phyloP scores from a whole-genome alignment of 768 basidiomycete genomes.

The Pluteus cervinus region DNA sequence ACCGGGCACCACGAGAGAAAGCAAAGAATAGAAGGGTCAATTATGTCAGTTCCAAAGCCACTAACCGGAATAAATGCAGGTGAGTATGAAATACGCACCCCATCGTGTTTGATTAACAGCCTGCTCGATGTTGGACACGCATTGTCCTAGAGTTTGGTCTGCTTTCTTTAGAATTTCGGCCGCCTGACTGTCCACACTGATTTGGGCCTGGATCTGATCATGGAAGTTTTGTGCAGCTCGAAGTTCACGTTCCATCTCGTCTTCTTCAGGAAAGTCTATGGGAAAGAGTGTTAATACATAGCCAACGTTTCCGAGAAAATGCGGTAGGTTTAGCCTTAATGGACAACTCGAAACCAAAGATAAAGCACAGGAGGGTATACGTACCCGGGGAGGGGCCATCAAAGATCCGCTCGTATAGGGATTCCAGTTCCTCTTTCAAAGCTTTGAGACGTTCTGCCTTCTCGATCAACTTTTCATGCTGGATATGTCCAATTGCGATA shows the following conservation, averaged over 20 bases:
- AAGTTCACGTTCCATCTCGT: constrained; percentile 33
- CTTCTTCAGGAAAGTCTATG: constrained; percentile 39
- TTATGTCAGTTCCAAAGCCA: too few species aligned
- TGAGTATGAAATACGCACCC: constrained; percentile 18
- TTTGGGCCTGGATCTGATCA: constrained; percentile 26
- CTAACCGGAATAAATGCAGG: constrained; percentile 2
- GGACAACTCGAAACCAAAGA: too few species aligned
- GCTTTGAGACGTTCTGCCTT: constrained; percentile 26
- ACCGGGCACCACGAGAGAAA: too few species aligned
- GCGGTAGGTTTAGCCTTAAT: too few species aligned
- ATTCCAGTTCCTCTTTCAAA: constrained; percentile 28
- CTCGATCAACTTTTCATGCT: constrained; percentile 27
- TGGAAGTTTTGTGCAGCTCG: constrained; percentile 23
- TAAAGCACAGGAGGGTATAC: neutral
- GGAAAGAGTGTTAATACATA: neutral
- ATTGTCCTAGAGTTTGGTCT: constrained; percentile 24
- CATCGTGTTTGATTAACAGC: constrained; percentile 34
- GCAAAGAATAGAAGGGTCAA: too few species aligned
- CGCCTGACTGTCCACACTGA: constrained; percentile 35
- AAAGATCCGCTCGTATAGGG: constrained; percentile 35
- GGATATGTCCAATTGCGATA: neutral
- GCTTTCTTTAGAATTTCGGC: constrained; percentile 33
- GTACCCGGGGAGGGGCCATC: constrained; percentile 37
- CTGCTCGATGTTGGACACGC: constrained; percentile 25
- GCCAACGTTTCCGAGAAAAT: neutral